Percentiles rank a stretch among this genome's conserved stretches.
Conservation (phyloP, 257 asterid genomes). For the Paulownia fortunei region DNA sequence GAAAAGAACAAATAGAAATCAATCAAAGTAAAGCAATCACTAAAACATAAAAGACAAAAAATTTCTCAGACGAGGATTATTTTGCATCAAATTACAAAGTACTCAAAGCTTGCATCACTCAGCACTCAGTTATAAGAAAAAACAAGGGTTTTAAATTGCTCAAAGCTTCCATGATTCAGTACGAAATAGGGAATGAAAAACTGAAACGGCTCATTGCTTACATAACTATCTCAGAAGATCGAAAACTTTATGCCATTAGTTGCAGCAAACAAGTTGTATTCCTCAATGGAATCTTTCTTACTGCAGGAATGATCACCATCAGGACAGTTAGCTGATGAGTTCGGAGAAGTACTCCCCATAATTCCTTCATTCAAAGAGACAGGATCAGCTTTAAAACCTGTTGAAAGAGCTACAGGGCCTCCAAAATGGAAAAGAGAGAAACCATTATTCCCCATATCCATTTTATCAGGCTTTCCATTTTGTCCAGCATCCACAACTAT, state of each 20-base stretch:
- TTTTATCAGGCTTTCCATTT: constrained; percentile 48
- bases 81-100: constrained; percentile 44
- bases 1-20: constrained; percentile 21
- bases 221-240: constrained; percentile 62
- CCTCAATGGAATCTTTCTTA: constrained; percentile 69
- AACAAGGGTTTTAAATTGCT: constrained; percentile 23
- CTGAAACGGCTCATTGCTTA: constrained; percentile 34
- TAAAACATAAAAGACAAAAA: constrained; percentile 9
- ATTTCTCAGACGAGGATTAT: constrained; percentile 42
- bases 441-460: constrained; percentile 50
- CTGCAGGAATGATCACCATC: constrained; percentile 49
- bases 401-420: constrained; percentile 80
- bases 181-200: constrained; percentile 36
- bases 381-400: constrained; percentile 64
- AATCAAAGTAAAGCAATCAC: constrained; percentile 32
- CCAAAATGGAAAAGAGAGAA: constrained; percentile 97
- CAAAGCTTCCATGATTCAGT: constrained; percentile 51
- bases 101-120: constrained; percentile 47
- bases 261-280: constrained; percentile 89
- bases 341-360: constrained; percentile 39
- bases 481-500: constrained; percentile 42
- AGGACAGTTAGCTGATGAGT: constrained; percentile 34
- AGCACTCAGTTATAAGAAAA: constrained; percentile 39
- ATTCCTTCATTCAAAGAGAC: constrained; percentile 51
- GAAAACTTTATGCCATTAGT: constrained; percentile 84